Evolutionary conservation across 208 protist species (phyloP).

Genomic region (Porcisia deanei): DNA sequence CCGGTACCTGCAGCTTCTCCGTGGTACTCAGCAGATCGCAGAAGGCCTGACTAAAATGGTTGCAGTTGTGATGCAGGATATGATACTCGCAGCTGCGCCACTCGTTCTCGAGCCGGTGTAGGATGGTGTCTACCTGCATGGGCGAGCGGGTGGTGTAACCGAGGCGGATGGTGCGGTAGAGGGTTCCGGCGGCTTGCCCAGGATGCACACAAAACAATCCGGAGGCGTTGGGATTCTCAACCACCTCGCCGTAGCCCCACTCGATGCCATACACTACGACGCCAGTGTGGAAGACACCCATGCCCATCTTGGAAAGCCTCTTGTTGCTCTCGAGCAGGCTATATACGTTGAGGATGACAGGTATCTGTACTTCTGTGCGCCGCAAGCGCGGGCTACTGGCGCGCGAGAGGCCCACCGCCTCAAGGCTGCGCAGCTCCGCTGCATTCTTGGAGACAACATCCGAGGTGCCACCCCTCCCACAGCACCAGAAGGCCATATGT

Average conservation of each 20-base stretch:
- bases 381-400: conserved; percentile 43
- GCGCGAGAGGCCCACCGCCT: conserved; percentile 37
- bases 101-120: conserved; percentile 86
- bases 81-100: conserved; percentile 88
- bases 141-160: conserved; percentile 78
- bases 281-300: conserved; percentile 90
- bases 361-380: conserved; percentile 34
- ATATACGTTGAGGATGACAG: conserved; percentile 87
- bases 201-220: conserved; percentile 85
- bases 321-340: conserved; percentile 72
- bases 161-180: conserved; percentile 70
- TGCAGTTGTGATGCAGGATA: conserved; percentile 92
- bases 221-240: conserved; percentile 58
- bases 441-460: conserved; percentile 31
- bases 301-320: conserved; percentile 64
- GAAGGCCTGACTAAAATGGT: conserved; percentile 87
- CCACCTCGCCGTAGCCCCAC: conserved; percentile 87
- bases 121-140: conserved; percentile 86
- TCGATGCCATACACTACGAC: conserved; percentile 91
- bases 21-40: conserved; percentile 78
- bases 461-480: conserved; percentile 25
- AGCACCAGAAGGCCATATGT: conserved; percentile 60
- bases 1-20: conserved; percentile 70
- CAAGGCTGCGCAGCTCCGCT: conserved; percentile 22
- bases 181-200: conserved; percentile 59